Evolutionary conservation across 371 early-diverging fungal genomes (phyloP), one percentile per base, ranked within the genome.

Genomic region (Rhizopus stolonifer): DNA sequence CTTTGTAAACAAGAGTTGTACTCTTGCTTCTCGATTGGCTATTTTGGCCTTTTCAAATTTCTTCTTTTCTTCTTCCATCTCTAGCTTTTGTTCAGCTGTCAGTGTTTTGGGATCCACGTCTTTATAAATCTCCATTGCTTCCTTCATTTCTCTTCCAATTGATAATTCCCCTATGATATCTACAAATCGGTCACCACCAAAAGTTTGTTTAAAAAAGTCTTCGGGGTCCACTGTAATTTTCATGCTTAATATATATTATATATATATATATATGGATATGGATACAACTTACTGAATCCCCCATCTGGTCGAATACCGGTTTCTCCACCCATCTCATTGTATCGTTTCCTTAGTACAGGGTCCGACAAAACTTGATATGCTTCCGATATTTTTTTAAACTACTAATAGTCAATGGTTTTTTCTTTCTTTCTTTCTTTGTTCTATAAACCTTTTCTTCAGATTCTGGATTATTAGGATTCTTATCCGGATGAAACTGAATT

Each of bases 131-230:
- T 79, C 83, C 58, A 91, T 65, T 18, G 90, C 91, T 43, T 90
- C 89, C 33, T 82, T 81, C 77, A 98, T 90, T 52, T 95, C 95
- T 33, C 83, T 77, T 22, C 93, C 94, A 46, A 98, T 92, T 13
- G 91, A 92, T 31, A 98, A 91, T 60, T 96, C 97, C 29, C 98
- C 98, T 72, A 98, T 95, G 60, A 95, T 86, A 68, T 92, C 90
- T 8, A 85, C 86, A 74, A 98, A 98, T 36, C 87, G 84, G 63
- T 95, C 96, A 23, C 96, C 96, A 46, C 96, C 95, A 82, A 96
- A 98, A 44, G 92, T 88, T 70, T 91, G 88, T 61, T 84, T 86
- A 79, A 98, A 98, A 81, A 98, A 96, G 38, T 87, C 89, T 53
- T 89, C 86, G 4, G 98, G 94, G 60, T 98, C 94, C 42, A 89